A percentile compares a stretch with the other conserved stretches of the same genome.
phyloP scores from a whole-genome alignment of 495 filamentous ascomycete genomes.

The Daldinia vernicosa region DNA sequence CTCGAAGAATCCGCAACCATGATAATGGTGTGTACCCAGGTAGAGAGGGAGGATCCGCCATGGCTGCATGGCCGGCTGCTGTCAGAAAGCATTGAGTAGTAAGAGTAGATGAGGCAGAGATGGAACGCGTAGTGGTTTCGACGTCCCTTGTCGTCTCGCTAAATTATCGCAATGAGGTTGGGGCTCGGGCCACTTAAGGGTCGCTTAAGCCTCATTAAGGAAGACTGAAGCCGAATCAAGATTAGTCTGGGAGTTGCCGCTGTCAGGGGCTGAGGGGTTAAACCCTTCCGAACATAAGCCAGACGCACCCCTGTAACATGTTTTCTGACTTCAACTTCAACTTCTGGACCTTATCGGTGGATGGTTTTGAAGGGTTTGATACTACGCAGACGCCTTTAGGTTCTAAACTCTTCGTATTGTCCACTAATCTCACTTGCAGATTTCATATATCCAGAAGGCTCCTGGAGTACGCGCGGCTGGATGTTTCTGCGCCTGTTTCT shows the following conservation, averaged over 20 bases:
- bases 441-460: constrained; percentile 8
- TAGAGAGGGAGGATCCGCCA: neutral
- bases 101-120: constrained; percentile 49
- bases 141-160: constrained; percentile 37
- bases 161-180: constrained; percentile 43
- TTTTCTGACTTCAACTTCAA: constrained; percentile 12
- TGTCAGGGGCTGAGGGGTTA: constrained; percentile 27
- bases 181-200: constrained; percentile 24
- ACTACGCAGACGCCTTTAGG: neutral
- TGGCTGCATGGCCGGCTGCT: neutral
- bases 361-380: constrained; percentile 23
- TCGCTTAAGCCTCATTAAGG: constrained; percentile 16
- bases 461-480: constrained; percentile 26
- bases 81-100: constrained; percentile 42
- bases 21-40: constrained; percentile 7
- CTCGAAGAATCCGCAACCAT: neutral
- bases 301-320: constrained; percentile 34
- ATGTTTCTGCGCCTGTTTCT: constrained; percentile 15
- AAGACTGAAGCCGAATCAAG: constrained; percentile 8
- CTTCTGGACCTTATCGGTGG: constrained; percentile 13
- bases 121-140: constrained; percentile 51
- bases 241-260: constrained; percentile 26
- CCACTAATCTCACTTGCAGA: constrained; percentile 6
- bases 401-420: neutral
- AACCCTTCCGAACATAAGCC: constrained; percentile 28